These are phyloP conservation scores for Fusarium tanahbumbuense DNA, from an alignment of 2,329 filamentous ascomycete species.

Conservation along the genomic window DNA sequence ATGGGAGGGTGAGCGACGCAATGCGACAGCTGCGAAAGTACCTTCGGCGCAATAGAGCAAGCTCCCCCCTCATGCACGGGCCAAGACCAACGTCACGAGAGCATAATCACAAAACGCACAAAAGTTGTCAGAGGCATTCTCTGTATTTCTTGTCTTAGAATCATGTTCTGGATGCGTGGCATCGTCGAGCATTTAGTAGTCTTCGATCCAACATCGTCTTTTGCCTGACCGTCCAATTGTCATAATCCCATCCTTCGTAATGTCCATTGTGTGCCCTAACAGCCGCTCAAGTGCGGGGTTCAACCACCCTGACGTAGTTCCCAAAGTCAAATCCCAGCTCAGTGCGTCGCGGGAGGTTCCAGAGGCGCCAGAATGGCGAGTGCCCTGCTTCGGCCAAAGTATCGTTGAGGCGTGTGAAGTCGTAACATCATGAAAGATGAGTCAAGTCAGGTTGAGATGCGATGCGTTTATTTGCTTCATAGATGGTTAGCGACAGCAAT, in stretches of 20 bases:
- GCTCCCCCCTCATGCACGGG: not conserved
- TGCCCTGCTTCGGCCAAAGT: conserved; percentile 43
- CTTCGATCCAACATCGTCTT: conserved; percentile 47
- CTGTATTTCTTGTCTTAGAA: conserved; percentile 45
- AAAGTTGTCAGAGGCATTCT: conserved; percentile 33
- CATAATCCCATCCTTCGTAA: conserved; percentile 44
- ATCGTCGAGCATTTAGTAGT: conserved; percentile 44
- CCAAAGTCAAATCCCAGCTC: conserved; percentile 46
- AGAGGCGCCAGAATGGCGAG: conserved; percentile 35
- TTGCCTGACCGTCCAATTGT: conserved; percentile 51
- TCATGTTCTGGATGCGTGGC: conserved; percentile 43
- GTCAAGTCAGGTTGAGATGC: conserved; percentile 67
- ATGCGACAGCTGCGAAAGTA: not conserved
- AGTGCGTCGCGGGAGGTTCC: conserved; percentile 33
- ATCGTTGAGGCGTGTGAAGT: conserved; percentile 50
- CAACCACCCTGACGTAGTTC: conserved; percentile 44
- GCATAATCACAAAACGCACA: conserved; percentile 19
- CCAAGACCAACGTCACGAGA: conserved; percentile 10
- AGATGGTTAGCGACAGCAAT: conserved; percentile 50
- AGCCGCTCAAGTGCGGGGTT: conserved; percentile 47
- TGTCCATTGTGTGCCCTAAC: conserved; percentile 49
- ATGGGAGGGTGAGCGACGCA: no score
- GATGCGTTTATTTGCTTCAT: conserved; percentile 75
- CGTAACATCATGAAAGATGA: conserved; percentile 57
- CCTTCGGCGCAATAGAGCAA: not conserved